A percentile compares a stretch with the other conserved stretches of the same genome.
These are phyloP conservation scores for Tylopilus vinaceipallidus DNA, from an alignment of 768 basidiomycete genomes.

Conservation along the genomic window DNA sequence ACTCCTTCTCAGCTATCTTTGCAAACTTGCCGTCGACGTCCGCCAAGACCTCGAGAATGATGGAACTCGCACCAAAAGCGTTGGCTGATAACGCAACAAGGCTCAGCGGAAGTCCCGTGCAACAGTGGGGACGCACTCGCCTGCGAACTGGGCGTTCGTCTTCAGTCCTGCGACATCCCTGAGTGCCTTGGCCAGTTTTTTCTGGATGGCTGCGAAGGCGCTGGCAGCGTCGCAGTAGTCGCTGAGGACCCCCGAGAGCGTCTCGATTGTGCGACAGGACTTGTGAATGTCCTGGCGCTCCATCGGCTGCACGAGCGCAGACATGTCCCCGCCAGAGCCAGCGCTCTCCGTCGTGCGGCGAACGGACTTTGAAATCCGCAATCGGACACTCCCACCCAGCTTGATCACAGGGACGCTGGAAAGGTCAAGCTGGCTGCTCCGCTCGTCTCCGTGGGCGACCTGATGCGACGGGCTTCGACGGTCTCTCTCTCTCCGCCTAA, in stretches of 20 bases:
- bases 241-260: constrained; percentile 60
- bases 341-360: too few relatives aligned
- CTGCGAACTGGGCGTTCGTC: constrained; percentile 58
- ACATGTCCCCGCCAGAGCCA: too few relatives aligned
- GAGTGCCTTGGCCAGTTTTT: constrained; percentile 71
- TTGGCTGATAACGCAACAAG: constrained; percentile 45
- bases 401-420: too few relatives aligned
- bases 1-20: constrained; percentile 74
- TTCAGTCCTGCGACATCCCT: constrained; percentile 63
- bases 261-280: constrained; percentile 74
- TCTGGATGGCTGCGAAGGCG: constrained; percentile 62
- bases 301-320: constrained; percentile 34
- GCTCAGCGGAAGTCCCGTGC: background rate
- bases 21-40: constrained; percentile 76
- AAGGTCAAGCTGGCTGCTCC: too few relatives aligned
- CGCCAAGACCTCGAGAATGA: constrained; percentile 64
- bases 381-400: too few relatives aligned
- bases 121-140: constrained; percentile 37
- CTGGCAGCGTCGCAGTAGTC: constrained; percentile 74
- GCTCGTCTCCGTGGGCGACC: too few relatives aligned
- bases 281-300: constrained; percentile 77
- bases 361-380: constrained; percentile 25
- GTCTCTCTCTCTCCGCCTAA: too few relatives aligned
- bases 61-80: constrained; percentile 61
- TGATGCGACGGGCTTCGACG: too few relatives aligned